phyloP scores from a whole-genome alignment of 2,329 filamentous ascomycete genomes.

The Colletotrichum sp. region DNA sequence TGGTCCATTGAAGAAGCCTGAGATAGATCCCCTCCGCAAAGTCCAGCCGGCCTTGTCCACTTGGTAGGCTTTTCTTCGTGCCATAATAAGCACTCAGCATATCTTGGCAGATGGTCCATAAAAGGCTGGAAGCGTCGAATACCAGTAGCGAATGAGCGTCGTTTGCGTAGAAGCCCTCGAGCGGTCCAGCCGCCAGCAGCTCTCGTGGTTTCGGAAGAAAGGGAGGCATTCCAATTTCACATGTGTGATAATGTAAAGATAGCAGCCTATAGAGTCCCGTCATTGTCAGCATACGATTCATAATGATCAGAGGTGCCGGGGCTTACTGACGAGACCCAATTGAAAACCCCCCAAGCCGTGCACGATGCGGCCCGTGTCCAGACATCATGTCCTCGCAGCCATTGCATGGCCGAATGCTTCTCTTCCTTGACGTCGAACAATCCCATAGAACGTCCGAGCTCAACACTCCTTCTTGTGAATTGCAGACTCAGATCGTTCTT shows the following conservation, averaged over 20 bases:
- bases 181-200: not conserved
- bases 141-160: no score
- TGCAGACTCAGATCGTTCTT: not conserved
- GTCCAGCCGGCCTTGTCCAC: not conserved
- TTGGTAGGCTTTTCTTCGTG: no score
- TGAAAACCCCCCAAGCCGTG: constrained; percentile 34
- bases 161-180: no score
- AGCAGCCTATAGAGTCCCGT: not conserved
- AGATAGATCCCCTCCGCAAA: not conserved
- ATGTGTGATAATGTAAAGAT: not conserved
- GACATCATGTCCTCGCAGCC: not conserved
- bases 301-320: no score
- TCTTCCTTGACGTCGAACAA: not conserved
- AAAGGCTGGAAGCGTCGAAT: not conserved
- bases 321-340: constrained; percentile 15
- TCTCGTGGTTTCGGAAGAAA: not conserved
- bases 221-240: not conserved
- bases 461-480: not conserved
- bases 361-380: constrained; percentile 19
- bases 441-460: not conserved
- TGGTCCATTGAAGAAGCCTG: not conserved
- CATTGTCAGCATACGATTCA: not conserved
- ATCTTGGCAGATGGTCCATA: not conserved
- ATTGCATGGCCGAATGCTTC: not conserved
- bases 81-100: not conserved